Evolutionary conservation across 331 rosid genomes (phyloP), one percentile per base, ranked within the genome.

Genomic region (Pyracantha coccinea): DNA sequence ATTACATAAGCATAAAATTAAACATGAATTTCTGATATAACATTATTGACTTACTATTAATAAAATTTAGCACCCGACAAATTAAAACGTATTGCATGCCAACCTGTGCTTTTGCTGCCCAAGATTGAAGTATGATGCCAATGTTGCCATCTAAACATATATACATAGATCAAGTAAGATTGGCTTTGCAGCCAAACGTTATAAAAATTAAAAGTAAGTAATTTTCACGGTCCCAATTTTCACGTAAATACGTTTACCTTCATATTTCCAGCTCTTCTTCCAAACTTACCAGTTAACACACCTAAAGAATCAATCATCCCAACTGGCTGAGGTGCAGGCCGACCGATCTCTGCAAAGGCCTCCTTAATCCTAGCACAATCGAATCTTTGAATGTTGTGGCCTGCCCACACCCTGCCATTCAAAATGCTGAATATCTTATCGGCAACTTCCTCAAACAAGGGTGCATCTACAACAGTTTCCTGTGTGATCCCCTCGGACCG

Each of bases 181-280:
- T 72, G 55, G 66, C 31, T 38, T 15, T 33, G 53, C 9, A 31
- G 53, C 35, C 14, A 5, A 33, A 21, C 23, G 16, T 8, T 38
- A 38, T 38, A 10, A 19, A 52, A 70, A 4, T 29, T 19, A 5
- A 4, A 53, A 10, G 16, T 13, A 60, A 25, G 1, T 25, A 60
- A 9, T 13, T 2, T 24, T 25, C 33, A 11, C 27, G 33, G 29
- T 60, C 29, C 33, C 16, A 60, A 25, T 24, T 19, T 11, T n/a
- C n/a, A n/a, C n/a, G n/a, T n/a, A n/a, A n/a, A n/a, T 27, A 75
- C 9, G 32, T 62, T 50, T 81, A 93, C 98, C 97, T 93, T 93
- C 98, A 93, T 93, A 75, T 93, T 85, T 55, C 98, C 97, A 62
- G 98, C 98, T 86, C 98, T 89, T 82, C 81, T 86, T 32, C 98